These are phyloP conservation scores for Gomphus bonarii DNA, from an alignment of 1,284 basidiomycete genomes.

Conservation along the genomic window DNA sequence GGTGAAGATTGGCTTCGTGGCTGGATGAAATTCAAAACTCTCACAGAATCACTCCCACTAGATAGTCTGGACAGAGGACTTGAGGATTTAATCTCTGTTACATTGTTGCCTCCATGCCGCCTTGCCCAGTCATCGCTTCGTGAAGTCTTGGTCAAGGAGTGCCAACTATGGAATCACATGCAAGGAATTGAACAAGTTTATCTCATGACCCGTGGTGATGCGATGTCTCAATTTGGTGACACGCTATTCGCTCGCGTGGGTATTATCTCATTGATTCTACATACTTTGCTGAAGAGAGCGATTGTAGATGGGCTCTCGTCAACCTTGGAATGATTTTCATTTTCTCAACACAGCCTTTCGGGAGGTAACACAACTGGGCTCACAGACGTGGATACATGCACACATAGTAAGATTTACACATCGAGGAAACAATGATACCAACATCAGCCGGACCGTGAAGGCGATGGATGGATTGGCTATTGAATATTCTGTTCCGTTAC, in stretches of 20 bases:
- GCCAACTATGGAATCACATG: constrained; percentile 62
- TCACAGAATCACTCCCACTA: neutral
- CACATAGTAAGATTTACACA: constrained; percentile 68
- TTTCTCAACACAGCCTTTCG: constrained; percentile 70
- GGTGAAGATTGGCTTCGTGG: constrained; percentile 25
- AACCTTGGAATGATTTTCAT: constrained; percentile 76
- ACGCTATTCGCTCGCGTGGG: constrained; percentile 61
- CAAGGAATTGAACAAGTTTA: constrained; percentile 61
- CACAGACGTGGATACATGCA: constrained; percentile 52
- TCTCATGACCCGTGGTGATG: constrained; percentile 63
- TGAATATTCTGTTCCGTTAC: constrained; percentile 76
- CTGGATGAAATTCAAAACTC: constrained; percentile 13
- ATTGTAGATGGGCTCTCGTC: constrained; percentile 60
- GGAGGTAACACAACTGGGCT: constrained; percentile 47
- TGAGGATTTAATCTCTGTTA: constrained; percentile 45
- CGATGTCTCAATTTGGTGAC: constrained; percentile 63
- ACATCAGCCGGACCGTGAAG: constrained; percentile 40
- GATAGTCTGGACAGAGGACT: constrained; percentile 15
- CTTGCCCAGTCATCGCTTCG: constrained; percentile 46
- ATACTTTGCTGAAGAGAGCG: neutral
- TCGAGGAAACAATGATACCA: constrained; percentile 32
- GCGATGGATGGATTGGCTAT: constrained; percentile 56
- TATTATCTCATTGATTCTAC: neutral
- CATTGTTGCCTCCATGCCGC: constrained; percentile 49
- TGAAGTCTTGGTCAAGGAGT: constrained; percentile 56